phyloP scores from a whole-genome alignment of 2,329 filamentous ascomycete genomes.

The Talaromyces sp. region DNA sequence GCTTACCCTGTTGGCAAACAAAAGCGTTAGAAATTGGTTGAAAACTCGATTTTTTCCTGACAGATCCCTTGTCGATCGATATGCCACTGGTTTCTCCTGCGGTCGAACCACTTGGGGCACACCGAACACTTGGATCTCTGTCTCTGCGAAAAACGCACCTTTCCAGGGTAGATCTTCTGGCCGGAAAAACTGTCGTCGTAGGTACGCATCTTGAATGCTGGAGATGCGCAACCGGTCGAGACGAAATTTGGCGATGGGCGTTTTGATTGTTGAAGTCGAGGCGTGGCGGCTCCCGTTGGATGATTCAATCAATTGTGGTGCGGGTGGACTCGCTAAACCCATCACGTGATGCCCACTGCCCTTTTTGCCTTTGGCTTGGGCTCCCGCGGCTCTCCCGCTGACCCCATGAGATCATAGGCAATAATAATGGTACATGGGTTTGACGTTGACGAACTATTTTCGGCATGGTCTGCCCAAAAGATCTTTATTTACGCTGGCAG shows the following conservation, averaged over 20 bases:
- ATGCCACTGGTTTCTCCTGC: not conserved
- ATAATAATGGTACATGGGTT: not conserved
- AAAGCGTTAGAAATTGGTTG: slow-evolving; percentile 7
- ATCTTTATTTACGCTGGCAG: not conserved
- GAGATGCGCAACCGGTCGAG: slow-evolving; percentile 40
- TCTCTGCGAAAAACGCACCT: slow-evolving; percentile 51
- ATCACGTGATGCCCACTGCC: slow-evolving; percentile 40
- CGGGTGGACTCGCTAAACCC: slow-evolving; percentile 41
- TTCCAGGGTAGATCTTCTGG: slow-evolving; percentile 75
- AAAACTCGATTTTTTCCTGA: not conserved
- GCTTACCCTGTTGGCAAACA: slow-evolving; percentile 73
- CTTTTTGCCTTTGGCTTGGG: slow-evolving; percentile 19
- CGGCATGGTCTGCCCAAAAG: not conserved
- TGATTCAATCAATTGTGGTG: slow-evolving; percentile 39
- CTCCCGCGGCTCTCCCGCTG: not conserved
- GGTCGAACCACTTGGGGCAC: not conserved
- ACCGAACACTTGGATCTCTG: not conserved
- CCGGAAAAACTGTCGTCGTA: slow-evolving; percentile 77
- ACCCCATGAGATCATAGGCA: not conserved
- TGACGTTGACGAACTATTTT: not conserved
- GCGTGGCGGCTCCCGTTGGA: slow-evolving; percentile 22
- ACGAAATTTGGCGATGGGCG: slow-evolving; percentile 37
- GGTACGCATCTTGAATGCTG: slow-evolving; percentile 63
- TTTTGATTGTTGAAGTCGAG: slow-evolving; percentile 38
- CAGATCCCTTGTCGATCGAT: not conserved